Percentiles rank a stretch among this genome's conserved stretches.
Conservation (phyloP, 441 rosid genomes). For the Pelargonium cotyledonis region DNA sequence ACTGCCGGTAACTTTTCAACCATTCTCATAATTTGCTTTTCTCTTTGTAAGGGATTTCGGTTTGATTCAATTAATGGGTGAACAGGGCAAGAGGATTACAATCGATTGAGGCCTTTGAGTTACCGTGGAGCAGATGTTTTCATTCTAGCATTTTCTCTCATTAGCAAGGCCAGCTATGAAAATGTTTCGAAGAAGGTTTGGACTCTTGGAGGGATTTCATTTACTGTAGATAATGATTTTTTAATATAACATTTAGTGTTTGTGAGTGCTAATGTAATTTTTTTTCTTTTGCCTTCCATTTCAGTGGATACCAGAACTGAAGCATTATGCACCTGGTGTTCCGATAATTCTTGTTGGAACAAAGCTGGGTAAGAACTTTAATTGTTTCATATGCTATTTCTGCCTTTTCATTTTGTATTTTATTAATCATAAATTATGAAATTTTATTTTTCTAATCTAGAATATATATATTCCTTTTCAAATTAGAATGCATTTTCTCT, state of each 20-base stretch:
- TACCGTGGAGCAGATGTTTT: constrained; percentile 81
- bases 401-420: too few species aligned
- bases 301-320: constrained; percentile 3
- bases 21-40: too few species aligned
- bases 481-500: too few species aligned
- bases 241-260: too few species aligned
- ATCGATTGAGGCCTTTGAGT: constrained; percentile 64
- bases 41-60: too few species aligned
- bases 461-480: too few species aligned
- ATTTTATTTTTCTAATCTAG: too few species aligned
- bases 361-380: neutral
- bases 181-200: constrained; percentile 50
- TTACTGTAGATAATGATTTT: too few species aligned
- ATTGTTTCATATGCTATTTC: neutral
- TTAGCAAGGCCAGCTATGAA: constrained; percentile 87
- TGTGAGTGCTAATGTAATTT: too few species aligned
- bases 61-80: neutral
- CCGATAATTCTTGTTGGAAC: neutral
- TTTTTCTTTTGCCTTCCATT: neutral
- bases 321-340: neutral
- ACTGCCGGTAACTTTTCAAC: constrained; percentile 50
- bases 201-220: too few species aligned
- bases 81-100: constrained; percentile 79
- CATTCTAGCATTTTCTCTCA: constrained; percentile 73
- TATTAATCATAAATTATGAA: too few species aligned